These are phyloP conservation scores for Pestalotiopsis sp. DNA, from an alignment of 2,329 filamentous ascomycete genomes.

Conservation along the genomic window DNA sequence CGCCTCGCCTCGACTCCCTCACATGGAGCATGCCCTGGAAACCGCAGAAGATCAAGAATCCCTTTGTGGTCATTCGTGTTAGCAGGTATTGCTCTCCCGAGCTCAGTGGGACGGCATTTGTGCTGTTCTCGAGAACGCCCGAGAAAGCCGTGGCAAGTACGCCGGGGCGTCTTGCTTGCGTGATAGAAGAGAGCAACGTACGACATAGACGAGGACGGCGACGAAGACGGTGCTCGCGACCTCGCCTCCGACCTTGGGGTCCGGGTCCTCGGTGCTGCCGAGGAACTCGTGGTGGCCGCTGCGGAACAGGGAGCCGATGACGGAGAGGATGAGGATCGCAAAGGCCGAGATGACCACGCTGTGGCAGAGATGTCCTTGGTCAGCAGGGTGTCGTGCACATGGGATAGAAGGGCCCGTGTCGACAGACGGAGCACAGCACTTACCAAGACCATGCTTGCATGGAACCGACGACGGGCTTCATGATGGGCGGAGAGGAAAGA, in stretches of 20 bases:
- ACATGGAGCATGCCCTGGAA: slow-evolving; percentile 86
- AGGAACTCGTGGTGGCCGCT: slow-evolving; percentile 82
- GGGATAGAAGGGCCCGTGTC: not conserved
- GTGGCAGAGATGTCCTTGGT: slow-evolving; percentile 23
- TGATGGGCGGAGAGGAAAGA: slow-evolving; percentile 54
- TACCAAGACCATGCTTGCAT: slow-evolving; percentile 97
- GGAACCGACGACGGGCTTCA: slow-evolving; percentile 94
- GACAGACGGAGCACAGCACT: slow-evolving; percentile 33
- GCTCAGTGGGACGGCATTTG: not conserved
- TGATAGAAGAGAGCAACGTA: slow-evolving; percentile 55
- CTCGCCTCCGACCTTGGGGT: slow-evolving; percentile 70
- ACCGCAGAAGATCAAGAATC: slow-evolving; percentile 89
- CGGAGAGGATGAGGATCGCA: slow-evolving; percentile 66
- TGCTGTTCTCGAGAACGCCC: too few relatives aligned
- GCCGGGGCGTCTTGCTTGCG: too few relatives aligned
- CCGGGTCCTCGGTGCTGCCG: slow-evolving; percentile 72
- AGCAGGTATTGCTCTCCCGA: not conserved
- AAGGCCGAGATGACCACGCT: slow-evolving; percentile 76
- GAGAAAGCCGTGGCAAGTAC: too few relatives aligned
- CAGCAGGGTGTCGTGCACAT: not conserved
- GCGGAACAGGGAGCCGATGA: slow-evolving; percentile 73
- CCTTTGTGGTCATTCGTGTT: slow-evolving; percentile 52
- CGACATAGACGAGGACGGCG: slow-evolving; percentile 85
- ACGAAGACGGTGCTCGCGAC: slow-evolving; percentile 86
- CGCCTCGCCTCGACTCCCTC: slow-evolving; percentile 79